Conservation (phyloP, 495 filamentous ascomycete species). For the Trichocladium uniseriatum region DNA sequence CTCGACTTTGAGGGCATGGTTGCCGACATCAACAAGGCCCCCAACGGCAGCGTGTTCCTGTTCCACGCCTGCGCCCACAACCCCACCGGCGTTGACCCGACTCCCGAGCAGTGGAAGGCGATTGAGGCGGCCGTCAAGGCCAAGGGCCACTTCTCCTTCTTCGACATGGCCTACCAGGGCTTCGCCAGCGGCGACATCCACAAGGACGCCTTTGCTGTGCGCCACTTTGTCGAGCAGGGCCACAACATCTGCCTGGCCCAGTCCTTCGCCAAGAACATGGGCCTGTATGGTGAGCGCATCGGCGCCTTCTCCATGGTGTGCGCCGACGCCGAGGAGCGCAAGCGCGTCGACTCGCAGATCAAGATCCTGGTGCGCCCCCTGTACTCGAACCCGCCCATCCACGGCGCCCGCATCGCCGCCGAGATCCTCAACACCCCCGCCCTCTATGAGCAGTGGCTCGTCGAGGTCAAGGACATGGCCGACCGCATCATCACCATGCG, state of each 20-base stretch:
- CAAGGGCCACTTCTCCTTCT: conserved; percentile 88
- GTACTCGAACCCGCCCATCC: conserved; percentile 96
- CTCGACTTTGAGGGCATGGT: conserved; percentile 94
- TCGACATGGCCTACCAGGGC: conserved; percentile 99
- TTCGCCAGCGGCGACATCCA: conserved; percentile 91
- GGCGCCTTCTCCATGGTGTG: conserved; percentile 92
- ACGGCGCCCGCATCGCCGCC: conserved; percentile 89
- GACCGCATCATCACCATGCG: conserved; percentile 99
- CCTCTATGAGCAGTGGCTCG: conserved; percentile 89
- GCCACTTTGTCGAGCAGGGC: conserved; percentile 86
- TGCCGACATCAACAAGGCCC: conserved; percentile 81
- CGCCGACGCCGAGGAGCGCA: conserved; percentile 79
- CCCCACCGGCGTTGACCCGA: conserved; percentile 95
- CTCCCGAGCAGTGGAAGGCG: conserved; percentile 81
- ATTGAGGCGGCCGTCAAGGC: conserved; percentile 85
- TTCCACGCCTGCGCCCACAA: conserved; percentile 98
- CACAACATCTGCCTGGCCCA: conserved; percentile 84
- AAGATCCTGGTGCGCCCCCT: conserved; percentile 96
- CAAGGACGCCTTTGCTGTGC: conserved; percentile 82
- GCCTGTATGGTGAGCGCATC: conserved; percentile 96
- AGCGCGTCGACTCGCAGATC: conserved; percentile 91
- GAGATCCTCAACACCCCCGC: conserved; percentile 82
- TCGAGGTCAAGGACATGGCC: conserved; percentile 97
- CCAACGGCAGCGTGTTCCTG: conserved; percentile 76
- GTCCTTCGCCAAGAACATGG: conserved; percentile 99